A percentile compares a stretch with the other conserved stretches of the same genome.
Evolutionary conservation across 1,139 yeast genomes (phyloP).

Genomic region (Protomyces pachydermus): DNA sequence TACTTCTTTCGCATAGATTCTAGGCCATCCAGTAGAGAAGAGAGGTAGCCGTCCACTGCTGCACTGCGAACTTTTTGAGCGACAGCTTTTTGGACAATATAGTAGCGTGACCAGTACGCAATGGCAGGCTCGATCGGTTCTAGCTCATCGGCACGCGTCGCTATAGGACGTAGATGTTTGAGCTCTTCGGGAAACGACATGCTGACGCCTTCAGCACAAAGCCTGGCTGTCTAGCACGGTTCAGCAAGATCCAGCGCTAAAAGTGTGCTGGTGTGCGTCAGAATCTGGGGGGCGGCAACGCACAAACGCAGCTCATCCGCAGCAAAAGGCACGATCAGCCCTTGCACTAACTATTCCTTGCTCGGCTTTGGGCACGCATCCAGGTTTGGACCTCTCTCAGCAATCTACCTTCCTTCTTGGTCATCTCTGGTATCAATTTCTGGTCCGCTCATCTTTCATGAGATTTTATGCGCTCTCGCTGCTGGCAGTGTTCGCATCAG

Average conservation of each 20-base stretch:
- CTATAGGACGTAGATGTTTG: constrained; percentile 44
- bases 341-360: too few relatives aligned
- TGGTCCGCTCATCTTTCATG: not conserved
- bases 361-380: too few relatives aligned
- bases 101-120: constrained; percentile 50
- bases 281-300: too few relatives aligned
- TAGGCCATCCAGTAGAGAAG: constrained; percentile 1
- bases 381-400: too few relatives aligned
- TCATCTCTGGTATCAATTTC: too few relatives aligned
- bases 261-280: not conserved
- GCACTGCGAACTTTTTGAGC: constrained; percentile 4
- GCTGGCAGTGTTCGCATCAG: not conserved
- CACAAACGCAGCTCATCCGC: too few relatives aligned
- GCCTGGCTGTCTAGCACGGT: too few relatives aligned
- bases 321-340: too few relatives aligned
- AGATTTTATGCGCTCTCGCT: not conserved
- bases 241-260: not conserved
- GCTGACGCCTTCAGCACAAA: not conserved
- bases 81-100: constrained; percentile 17
- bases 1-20: constrained; percentile 32
- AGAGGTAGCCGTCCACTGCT: constrained; percentile 10
- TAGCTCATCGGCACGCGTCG: constrained; percentile 52
- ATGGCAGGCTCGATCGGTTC: constrained; percentile 50
- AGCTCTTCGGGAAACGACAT: constrained; percentile 34
- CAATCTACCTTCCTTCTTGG: too few relatives aligned